Percentiles rank a stretch among this genome's conserved stretches.
Evolutionary conservation across 371 early-diverging fungal species (phyloP).

Genomic region (Rhizopus arrhizus): DNA sequence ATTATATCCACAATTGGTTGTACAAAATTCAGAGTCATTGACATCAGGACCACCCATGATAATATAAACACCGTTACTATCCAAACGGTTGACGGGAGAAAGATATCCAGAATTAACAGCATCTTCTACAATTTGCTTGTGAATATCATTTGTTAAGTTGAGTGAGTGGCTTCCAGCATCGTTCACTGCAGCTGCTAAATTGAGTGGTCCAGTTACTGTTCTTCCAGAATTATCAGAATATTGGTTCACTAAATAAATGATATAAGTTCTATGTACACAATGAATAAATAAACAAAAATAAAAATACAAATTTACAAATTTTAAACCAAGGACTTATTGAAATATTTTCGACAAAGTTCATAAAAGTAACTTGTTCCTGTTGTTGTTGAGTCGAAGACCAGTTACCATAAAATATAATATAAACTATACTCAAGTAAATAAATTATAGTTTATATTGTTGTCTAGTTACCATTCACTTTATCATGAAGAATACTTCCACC

Average conservation of each 20-base stretch:
- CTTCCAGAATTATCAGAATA: conserved; percentile 44
- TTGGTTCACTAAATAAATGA: conserved; percentile 30
- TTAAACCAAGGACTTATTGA: conserved; percentile 50
- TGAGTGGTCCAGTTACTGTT: conserved; percentile 47
- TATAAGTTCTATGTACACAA: not conserved
- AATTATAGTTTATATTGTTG: not conserved
- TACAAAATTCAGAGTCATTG: conserved; percentile 46
- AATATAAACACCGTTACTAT: conserved; percentile 52
- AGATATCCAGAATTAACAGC: conserved; percentile 52
- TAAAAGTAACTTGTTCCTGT: conserved; percentile 42
- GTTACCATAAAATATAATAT: conserved; percentile 57
- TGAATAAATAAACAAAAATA: not conserved
- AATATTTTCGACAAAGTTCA: conserved; percentile 51
- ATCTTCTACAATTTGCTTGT: conserved; percentile 44
- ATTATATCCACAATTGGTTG: conserved; percentile 51
- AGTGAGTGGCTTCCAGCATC: conserved; percentile 50
- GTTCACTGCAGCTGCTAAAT: conserved; percentile 48
- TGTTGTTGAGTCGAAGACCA: conserved; percentile 41
- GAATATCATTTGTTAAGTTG: conserved; percentile 37
- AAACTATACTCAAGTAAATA: conserved; percentile 25
- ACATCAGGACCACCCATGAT: conserved; percentile 49
- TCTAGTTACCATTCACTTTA: conserved; percentile 45
- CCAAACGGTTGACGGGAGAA: conserved; percentile 43
- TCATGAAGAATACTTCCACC: conserved; percentile 48
- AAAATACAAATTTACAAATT: conserved; percentile 32